Base-by-base conservation (phyloP, 768 basidiomycete species). In the Pleurotus tuber-regium region DNA sequence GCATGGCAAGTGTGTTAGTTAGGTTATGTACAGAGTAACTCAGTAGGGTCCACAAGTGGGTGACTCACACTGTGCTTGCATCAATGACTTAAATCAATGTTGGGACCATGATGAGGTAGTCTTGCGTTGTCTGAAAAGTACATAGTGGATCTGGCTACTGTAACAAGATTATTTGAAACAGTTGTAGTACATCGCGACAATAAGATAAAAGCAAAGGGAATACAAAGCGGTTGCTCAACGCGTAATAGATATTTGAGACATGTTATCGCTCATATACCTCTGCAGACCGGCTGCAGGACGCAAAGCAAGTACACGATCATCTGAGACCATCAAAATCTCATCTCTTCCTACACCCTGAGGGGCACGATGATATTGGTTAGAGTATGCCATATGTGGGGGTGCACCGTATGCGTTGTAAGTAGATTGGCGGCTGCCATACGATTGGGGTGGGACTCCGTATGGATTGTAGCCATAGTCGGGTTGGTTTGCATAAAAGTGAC, bases 301-400 rank as follows among this genome's bases (percentile, higher is more conserved):
- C 49, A 93, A 66, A 36, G 84, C 78, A 62, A 92, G 70, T 53
- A 93, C 84, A 28, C 87, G 82, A 68, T 96, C 93, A 59, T 95
- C 94, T 3, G 89, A 92, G 29, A 92, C 88, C 68, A 95, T 83
- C 55, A 96, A 71, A 63, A 97, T 92, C 67, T 97, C 92, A 54
- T 91, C 87, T 23, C 88, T 78, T 10, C 78, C 84, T 9, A 75
- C 71, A 28, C 73, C 70, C 60, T 82, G 79, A 36, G 72, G 71
- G 54, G 76, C 66, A 33, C 74, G 69, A n/a, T 68, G 61, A 51
- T 74, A 73, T 39, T 72, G 73, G 55, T 72, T 71, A 7, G 76
- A 70, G 54, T 76, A 76, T 49, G 63, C 63, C 33, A 57, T 56
- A 23, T 67, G 63, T 4, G 63, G 57, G 11, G 64, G 59, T 2